Evolutionary conservation across 208 protist species (phyloP), one percentile per base, ranked within the genome.

Genomic region (Lotmaria passim): DNA sequence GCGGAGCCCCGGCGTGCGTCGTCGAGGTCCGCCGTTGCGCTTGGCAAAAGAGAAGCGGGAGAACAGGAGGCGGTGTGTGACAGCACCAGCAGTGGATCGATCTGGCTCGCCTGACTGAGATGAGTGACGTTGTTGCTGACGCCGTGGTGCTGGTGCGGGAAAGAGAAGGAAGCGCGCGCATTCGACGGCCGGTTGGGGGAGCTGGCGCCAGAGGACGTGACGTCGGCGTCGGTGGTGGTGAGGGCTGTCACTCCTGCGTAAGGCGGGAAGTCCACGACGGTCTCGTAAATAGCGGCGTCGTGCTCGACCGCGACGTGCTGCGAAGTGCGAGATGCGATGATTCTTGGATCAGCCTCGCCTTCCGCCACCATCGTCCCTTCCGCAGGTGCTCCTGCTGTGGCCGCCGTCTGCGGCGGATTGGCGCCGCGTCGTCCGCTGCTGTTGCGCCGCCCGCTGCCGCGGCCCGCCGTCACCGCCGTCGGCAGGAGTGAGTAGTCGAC

Each of bases 401-500:
- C n/a, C n/a, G n/a, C n/a, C n/a, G n/a, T n/a, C n/a, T n/a, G n/a
- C n/a, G n/a, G n/a, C n/a, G n/a, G n/a, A n/a, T n/a, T n/a, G n/a
- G n/a, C n/a, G n/a, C n/a, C n/a, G n/a, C n/a, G n/a, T n/a, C n/a
- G n/a, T n/a, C n/a, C n/a, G n/a, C 31, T 30, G 34, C 39, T 59
- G 11, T 58, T 55, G n/a, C 48, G 39, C 2, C 51, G 47, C 14
- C 44, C 34, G 24, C 69, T 71, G n/a, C 46, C 48, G n/a, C 69
- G 62, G 0, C 34, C 50, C 17, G 50, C 24, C 52, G 64, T 51
- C 21, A 69, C 69, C 0, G 72, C 74, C 50, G 71, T 55, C 11
- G 67, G 74, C 34, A 51, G 41, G 46, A 73, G 77, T 62, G 89
- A 63, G 72, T 94, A 96, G 74, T 96, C 91, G 17, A 94, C 78